phyloP scores from a whole-genome alignment of 2,329 filamentous ascomycete species.

The Phyllosticta ampelicida region DNA sequence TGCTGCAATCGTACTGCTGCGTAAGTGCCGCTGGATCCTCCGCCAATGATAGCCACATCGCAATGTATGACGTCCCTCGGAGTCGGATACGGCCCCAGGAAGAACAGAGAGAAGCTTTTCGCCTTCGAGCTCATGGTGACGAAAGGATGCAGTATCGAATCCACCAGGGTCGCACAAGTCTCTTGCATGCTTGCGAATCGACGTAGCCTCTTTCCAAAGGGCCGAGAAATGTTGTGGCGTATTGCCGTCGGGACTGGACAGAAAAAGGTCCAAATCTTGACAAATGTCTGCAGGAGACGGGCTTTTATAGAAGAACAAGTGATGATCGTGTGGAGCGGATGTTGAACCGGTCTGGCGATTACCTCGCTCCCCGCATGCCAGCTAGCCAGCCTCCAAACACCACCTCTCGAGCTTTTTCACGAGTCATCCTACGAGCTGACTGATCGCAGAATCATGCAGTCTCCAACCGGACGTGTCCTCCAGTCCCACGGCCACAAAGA shows the following conservation, averaged over 20 bases:
- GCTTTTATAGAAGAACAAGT: neutral
- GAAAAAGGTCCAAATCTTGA: neutral
- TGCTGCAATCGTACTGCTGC: constrained; percentile 31
- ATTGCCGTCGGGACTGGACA: neutral
- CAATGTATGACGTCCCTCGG: constrained; percentile 1
- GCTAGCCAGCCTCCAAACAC: neutral
- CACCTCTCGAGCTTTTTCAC: neutral
- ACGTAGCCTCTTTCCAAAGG: neutral
- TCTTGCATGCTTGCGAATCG: neutral
- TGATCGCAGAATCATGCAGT: neutral
- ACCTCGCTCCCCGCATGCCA: neutral
- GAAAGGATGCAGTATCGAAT: neutral
- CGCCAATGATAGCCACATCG: constrained; percentile 33
- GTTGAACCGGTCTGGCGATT: neutral
- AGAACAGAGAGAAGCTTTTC: neutral
- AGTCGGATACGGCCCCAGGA: neutral
- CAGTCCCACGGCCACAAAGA: neutral
- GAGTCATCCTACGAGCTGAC: neutral
- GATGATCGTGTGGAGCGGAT: neutral
- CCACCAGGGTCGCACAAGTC: neutral
- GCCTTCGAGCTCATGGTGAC: neutral
- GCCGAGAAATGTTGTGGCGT: neutral
- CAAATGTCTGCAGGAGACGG: neutral
- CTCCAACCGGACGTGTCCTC: neutral
- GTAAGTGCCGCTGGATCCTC: constrained; percentile 32